A percentile compares a stretch with the other conserved stretches of the same genome.
phyloP scores from a whole-genome alignment of 2,329 filamentous ascomycete species.

The Dothideomycetidae sp. region DNA sequence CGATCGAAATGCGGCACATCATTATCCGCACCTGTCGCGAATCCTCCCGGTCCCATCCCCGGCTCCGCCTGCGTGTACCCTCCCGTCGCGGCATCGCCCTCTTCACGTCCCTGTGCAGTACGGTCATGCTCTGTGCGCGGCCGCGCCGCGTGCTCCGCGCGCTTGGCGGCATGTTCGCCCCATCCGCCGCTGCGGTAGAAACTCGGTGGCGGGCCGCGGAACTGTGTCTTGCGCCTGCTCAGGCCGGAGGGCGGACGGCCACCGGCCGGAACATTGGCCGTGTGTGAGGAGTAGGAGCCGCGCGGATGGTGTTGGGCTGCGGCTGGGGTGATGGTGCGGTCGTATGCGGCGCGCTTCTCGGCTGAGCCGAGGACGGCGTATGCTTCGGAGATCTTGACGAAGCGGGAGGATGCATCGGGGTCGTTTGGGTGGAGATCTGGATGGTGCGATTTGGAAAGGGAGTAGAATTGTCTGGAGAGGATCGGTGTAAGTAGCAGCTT shows the following conservation, averaged over 20 bases:
- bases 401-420: slow-evolving; percentile 56
- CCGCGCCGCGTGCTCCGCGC: slow-evolving; percentile 30
- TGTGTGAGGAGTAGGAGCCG: slow-evolving; percentile 38
- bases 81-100: slow-evolving; percentile 13
- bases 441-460: slow-evolving; percentile 80
- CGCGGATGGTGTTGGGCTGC: slow-evolving; percentile 30
- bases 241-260: slow-evolving; percentile 69
- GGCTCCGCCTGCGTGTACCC: slow-evolving; percentile 13
- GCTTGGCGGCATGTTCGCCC: slow-evolving; percentile 49
- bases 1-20: slow-evolving; percentile 68
- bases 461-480: slow-evolving; percentile 52
- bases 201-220: slow-evolving; percentile 73
- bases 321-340: slow-evolving; percentile 47
- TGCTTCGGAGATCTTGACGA: slow-evolving; percentile 71
- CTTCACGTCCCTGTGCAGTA: slow-evolving; percentile 12
- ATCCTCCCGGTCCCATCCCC: slow-evolving; percentile 34
- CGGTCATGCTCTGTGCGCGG: slow-evolving; percentile 20
- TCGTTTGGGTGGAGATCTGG: slow-evolving; percentile 78
- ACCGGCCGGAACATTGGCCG: slow-evolving; percentile 44
- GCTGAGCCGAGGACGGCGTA: slow-evolving; percentile 63
- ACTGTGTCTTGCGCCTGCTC: slow-evolving; percentile 58
- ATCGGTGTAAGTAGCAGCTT: neutral
- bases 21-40: slow-evolving; percentile 41
- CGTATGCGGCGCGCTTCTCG: slow-evolving; percentile 65
- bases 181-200: slow-evolving; percentile 78